Percentiles rank a stretch among this genome's conserved stretches.
These are phyloP conservation scores for Celoporthe dispersa DNA, from an alignment of 2,329 filamentous ascomycete genomes.

Conservation along the genomic window DNA sequence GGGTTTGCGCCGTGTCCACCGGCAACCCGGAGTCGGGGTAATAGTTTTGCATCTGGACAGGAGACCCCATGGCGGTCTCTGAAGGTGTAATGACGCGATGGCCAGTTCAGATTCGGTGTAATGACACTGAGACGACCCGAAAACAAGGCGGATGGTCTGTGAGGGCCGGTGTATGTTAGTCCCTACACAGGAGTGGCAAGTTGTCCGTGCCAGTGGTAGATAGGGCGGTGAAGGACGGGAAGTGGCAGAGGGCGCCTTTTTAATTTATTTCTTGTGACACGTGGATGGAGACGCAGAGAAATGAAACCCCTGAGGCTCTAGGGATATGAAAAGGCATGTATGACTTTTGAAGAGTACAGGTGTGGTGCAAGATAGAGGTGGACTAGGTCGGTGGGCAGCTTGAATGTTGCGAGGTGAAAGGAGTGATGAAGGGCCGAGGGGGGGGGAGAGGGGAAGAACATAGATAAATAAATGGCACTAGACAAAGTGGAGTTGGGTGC, in stretches of 20 bases:
- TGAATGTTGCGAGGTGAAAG: neutral
- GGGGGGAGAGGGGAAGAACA: neutral
- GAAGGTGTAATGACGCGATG: neutral
- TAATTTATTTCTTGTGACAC: conserved; percentile 9
- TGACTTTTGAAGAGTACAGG: neutral
- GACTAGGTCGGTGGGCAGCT: neutral
- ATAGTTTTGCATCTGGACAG: conserved; percentile 56
- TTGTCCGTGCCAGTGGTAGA: conserved; percentile 6
- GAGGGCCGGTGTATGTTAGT: conserved; percentile 20
- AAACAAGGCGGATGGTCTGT: conserved; percentile 20
- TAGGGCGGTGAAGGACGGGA: conserved; percentile 31
- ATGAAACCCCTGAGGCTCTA: neutral
- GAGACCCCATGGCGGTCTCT: conserved; percentile 52
- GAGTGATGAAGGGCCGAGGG: neutral
- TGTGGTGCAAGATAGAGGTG: neutral
- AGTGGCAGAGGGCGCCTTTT: conserved; percentile 17
- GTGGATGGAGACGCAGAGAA: conserved; percentile 15
- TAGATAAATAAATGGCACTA: neutral
- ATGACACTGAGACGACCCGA: conserved; percentile 14
- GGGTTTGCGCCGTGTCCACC: conserved; percentile 57
- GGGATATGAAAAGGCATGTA: neutral
- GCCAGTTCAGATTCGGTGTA: conserved; percentile 17
- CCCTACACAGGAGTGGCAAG: conserved; percentile 5
- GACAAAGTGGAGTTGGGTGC: conserved; percentile 2
- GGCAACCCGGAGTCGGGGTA: conserved; percentile 55